Evolutionary conservation across 208 protist genomes (phyloP).

Genomic region (Spongospora subterranea): DNA sequence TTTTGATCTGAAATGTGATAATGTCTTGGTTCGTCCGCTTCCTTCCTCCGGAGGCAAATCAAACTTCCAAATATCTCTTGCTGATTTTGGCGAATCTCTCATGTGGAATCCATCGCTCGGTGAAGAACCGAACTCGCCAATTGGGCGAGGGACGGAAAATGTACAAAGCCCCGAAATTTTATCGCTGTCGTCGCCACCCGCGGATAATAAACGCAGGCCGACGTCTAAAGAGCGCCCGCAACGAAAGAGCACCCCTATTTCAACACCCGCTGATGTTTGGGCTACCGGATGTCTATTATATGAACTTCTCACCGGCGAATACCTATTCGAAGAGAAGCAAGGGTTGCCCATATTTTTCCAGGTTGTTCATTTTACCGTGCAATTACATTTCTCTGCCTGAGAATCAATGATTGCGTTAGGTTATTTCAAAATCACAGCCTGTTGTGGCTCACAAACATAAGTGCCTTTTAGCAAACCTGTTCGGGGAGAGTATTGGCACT

Average conservation of each 20-base stretch:
- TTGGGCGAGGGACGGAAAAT: conserved; percentile 43
- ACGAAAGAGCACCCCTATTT: background rate
- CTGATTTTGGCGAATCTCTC: conserved; percentile 38
- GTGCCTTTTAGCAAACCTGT: background rate
- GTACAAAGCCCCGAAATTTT: conserved; percentile 42
- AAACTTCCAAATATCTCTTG: background rate
- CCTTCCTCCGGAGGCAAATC: background rate
- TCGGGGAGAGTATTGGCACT: conserved; percentile 30
- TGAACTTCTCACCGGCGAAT: conserved; percentile 21
- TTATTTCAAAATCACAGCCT: background rate
- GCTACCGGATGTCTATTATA: background rate
- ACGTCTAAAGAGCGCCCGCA: background rate
- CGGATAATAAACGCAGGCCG: background rate
- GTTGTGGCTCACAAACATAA: conserved; percentile 11
- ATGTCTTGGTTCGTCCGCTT: conserved; percentile 37
- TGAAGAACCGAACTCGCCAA: background rate
- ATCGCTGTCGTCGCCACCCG: background rate
- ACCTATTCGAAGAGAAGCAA: conserved; percentile 22
- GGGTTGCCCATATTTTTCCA: conserved; percentile 41
- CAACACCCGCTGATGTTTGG: background rate
- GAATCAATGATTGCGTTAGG: background rate
- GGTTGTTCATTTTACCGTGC: background rate
- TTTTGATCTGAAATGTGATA: conserved; percentile 55
- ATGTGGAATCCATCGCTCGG: conserved; percentile 31
- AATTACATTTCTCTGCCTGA: background rate